Evolutionary conservation across 768 basidiomycete species (phyloP).

Genomic region (Amanita fuliginea): DNA sequence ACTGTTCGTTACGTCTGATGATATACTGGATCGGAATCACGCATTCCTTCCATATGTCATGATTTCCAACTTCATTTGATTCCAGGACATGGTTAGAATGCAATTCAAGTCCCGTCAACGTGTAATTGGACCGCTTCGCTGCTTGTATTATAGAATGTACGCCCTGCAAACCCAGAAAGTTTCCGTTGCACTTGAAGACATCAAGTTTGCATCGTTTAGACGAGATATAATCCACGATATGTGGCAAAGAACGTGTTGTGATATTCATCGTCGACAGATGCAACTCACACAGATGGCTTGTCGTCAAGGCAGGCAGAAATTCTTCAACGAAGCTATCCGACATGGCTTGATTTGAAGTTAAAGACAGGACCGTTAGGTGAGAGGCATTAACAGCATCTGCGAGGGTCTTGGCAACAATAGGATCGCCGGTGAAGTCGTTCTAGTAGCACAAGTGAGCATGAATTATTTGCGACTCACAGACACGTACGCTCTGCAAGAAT

Average conservation of each 20-base stretch:
- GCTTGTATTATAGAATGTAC: constrained; percentile 34
- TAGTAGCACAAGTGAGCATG: constrained; percentile 5
- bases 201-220: constrained; percentile 33
- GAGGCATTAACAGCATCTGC: constrained; percentile 44
- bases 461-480: neutral
- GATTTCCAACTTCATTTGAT: constrained; percentile 6
- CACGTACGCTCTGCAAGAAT: constrained; percentile 47
- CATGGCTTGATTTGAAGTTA: constrained; percentile 39
- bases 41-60: constrained; percentile 24
- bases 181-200: constrained; percentile 44
- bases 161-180: constrained; percentile 35
- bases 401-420: constrained; percentile 26
- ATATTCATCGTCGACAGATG: constrained; percentile 43
- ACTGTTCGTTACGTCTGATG: constrained; percentile 31
- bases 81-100: constrained; percentile 31
- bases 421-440: constrained; percentile 21
- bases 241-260: constrained; percentile 27
- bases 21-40: constrained; percentile 21
- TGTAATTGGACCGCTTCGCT: constrained; percentile 34
- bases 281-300: constrained; percentile 38
- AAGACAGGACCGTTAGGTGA: constrained; percentile 33
- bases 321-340: constrained; percentile 36
- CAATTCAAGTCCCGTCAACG: constrained; percentile 36
- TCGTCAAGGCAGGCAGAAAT: constrained; percentile 41
- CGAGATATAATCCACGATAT: constrained; percentile 36